Evolutionary conservation across 208 protist species (phyloP).

Genomic region (Trypanosoma caninum): DNA sequence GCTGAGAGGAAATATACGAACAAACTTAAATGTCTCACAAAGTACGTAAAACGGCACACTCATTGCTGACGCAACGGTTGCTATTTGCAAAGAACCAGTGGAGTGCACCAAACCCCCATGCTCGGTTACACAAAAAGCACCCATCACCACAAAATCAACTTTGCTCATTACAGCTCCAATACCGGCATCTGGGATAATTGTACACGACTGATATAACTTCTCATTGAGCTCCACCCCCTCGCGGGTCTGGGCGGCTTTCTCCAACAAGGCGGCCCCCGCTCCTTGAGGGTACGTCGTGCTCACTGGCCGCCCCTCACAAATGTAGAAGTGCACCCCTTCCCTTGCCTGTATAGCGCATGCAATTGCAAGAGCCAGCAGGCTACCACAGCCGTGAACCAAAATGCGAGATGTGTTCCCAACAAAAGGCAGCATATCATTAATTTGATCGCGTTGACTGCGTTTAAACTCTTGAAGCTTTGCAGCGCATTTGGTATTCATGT

Average conservation of each 20-base stretch:
- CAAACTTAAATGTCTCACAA: conserved; percentile 99
- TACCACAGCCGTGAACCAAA: conserved; percentile 80
- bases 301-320: conserved; percentile 71
- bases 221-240: conserved; percentile 60
- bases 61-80: conserved; percentile 92
- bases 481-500: conserved; percentile 70
- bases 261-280: conserved; percentile 45
- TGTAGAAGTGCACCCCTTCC: conserved; percentile 83
- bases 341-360: conserved; percentile 75
- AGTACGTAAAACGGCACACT: conserved; percentile 99
- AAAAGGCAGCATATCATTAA: conserved; percentile 86
- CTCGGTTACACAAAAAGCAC: conserved; percentile 98
- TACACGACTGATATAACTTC: conserved; percentile 60
- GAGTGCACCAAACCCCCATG: conserved; percentile 99
- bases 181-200: conserved; percentile 87
- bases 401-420: conserved; percentile 71
- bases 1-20: conserved; percentile 95
- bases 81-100: conserved; percentile 97
- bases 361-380: conserved; percentile 69
- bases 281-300: conserved; percentile 47
- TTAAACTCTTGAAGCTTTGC: conserved; percentile 54
- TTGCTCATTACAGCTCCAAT: conserved; percentile 81
- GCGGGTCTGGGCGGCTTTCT: conserved; percentile 47
- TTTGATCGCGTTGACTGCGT: conserved; percentile 71
- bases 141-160: conserved; percentile 97